Evolutionary conservation across 1,139 yeast genomes (phyloP).

Genomic region (Taphrina populina): DNA sequence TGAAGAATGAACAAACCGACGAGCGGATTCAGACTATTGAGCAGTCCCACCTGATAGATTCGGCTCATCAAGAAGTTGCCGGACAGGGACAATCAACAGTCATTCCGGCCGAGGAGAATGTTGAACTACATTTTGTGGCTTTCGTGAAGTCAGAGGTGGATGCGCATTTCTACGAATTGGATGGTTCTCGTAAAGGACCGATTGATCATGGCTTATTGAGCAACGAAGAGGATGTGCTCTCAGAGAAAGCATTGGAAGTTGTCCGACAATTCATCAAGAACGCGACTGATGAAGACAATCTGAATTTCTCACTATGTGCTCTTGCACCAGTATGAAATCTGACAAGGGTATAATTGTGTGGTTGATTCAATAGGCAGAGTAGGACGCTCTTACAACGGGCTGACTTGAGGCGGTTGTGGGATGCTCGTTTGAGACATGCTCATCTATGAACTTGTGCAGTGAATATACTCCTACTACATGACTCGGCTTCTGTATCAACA

Average conservation of each 20-base stretch:
- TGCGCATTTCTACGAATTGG: conserved; percentile 69
- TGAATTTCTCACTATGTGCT: conserved; percentile 47
- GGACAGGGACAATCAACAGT: conserved; percentile 74
- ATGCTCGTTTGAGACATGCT: too few relatives aligned
- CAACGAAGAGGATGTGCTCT: conserved; percentile 55
- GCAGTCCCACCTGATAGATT: conserved; percentile 50
- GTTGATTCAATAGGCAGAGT: too few relatives aligned
- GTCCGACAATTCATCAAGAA: conserved; percentile 64
- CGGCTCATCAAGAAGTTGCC: conserved; percentile 61
- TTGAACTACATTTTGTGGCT: conserved; percentile 75
- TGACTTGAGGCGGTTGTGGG: too few relatives aligned
- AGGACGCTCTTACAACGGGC: too few relatives aligned
- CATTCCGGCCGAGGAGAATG: conserved; percentile 65
- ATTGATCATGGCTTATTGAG: conserved; percentile 57
- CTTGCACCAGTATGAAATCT: conserved; percentile 39
- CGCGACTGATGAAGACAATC: conserved; percentile 40
- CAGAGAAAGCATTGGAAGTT: conserved; percentile 54
- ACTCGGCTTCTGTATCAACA: too few relatives aligned
- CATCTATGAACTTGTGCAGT: too few relatives aligned
- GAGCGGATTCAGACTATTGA: conserved; percentile 56
- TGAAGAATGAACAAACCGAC: conserved; percentile 43
- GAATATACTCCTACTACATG: too few relatives aligned
- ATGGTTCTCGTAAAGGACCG: conserved; percentile 84
- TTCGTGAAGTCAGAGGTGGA: conserved; percentile 55
- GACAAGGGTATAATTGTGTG: neutral